phyloP scores from a whole-genome alignment of 2,329 filamentous ascomycete genomes.

The Neopestalotiopsis sp. region DNA sequence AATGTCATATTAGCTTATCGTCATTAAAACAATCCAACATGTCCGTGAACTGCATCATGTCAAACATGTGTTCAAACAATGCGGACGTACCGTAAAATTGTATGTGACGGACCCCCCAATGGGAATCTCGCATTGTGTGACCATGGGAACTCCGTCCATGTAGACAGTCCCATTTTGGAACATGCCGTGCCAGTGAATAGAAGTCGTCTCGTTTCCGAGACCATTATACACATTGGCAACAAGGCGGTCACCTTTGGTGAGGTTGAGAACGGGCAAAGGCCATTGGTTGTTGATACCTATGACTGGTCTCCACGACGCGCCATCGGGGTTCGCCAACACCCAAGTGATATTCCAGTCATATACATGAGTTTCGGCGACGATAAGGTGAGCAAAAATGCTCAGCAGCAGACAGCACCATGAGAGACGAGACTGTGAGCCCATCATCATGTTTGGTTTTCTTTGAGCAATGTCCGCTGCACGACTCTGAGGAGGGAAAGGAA shows the following conservation, averaged over 20 bases:
- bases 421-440: not conserved
- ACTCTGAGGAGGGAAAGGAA: not conserved
- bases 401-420: not conserved
- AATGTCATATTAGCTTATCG: not conserved
- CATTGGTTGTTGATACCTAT: conserved; percentile 81
- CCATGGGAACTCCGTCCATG: conserved; percentile 73
- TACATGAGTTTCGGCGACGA: conserved; percentile 53
- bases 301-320: conserved; percentile 64
- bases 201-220: conserved; percentile 67
- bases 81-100: conserved; percentile 64
- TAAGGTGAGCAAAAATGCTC: conserved; percentile 22
- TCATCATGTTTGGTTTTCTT: not conserved
- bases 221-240: conserved; percentile 67
- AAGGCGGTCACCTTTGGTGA: conserved; percentile 45
- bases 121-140: conserved; percentile 71
- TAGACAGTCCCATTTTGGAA: conserved; percentile 70
- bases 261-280: conserved; percentile 62
- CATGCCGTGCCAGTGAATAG: conserved; percentile 74
- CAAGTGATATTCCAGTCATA: conserved; percentile 75
- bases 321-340: conserved; percentile 76
- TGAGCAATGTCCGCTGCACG: not conserved
- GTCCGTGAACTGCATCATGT: conserved; percentile 16
- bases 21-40: not conserved
- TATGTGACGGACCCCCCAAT: conserved; percentile 72
- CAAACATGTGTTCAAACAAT: not conserved